A percentile compares a stretch with the other conserved stretches of the same genome.
phyloP scores from a whole-genome alignment of 371 early-diverging fungal genomes.

The Fennellomyces sp. region DNA sequence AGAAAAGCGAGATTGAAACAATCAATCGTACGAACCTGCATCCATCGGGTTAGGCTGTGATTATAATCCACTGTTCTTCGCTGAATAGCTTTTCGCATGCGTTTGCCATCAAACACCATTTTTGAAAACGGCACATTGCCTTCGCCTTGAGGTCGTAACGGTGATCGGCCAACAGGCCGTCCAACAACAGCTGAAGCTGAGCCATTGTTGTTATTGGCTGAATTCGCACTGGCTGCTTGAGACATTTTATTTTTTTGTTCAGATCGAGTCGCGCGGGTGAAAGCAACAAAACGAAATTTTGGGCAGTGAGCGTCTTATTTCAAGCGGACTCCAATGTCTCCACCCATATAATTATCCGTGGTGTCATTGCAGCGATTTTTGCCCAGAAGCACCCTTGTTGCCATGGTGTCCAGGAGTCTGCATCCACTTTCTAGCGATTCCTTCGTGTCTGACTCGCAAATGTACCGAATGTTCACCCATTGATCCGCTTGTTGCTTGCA shows the following conservation, averaged over 20 bases:
- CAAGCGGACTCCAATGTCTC: no score
- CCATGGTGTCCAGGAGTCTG: no score
- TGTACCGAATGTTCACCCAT: no score
- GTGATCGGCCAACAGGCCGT: conserved; percentile 8
- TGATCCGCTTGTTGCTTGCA: no score
- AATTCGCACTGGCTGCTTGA: conserved; percentile 8
- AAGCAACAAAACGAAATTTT: neutral
- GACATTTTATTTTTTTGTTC: neutral
- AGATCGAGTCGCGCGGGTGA: neutral
- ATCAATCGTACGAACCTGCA: conserved; percentile 60
- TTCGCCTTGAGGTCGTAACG: conserved; percentile 10
- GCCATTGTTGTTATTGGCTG: neutral
- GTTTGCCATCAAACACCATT: conserved; percentile 84
- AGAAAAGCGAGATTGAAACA: neutral
- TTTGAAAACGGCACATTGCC: conserved; percentile 43
- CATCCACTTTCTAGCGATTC: no score
- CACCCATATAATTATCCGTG: no score
- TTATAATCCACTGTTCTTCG: conserved; percentile 96
- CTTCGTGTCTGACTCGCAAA: no score
- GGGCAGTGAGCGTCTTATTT: no score
- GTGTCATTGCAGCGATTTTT: no score
- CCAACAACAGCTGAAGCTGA: neutral
- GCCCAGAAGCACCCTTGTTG: no score
- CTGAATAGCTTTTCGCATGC: conserved; percentile 95
- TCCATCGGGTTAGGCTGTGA: conserved; percentile 81